phyloP scores from a whole-genome alignment of 768 basidiomycete genomes.

The Arthromyces matolae region DNA sequence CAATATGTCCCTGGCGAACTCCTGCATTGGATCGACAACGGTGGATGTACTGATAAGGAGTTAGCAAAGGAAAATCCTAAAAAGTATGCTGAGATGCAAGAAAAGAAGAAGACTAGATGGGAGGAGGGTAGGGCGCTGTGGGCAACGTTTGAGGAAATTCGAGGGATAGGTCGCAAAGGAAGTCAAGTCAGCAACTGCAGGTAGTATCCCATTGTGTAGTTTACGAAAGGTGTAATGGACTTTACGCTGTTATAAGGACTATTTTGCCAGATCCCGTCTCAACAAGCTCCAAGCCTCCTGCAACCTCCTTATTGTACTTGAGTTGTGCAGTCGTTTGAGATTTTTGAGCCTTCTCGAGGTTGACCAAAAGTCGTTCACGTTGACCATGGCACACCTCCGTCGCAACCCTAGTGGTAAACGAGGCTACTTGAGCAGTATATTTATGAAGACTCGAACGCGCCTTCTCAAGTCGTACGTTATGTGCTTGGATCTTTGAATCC shows the following conservation, averaged over 20 bases:
- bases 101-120: background rate
- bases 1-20: background rate
- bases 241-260: too few relatives aligned
- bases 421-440: background rate
- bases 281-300: background rate
- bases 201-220: background rate
- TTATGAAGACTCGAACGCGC: background rate
- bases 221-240: too few relatives aligned
- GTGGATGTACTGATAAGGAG: background rate
- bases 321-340: background rate
- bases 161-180: background rate
- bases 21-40: background rate
- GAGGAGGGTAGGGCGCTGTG: background rate
- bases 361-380: background rate
- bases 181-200: background rate
- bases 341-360: background rate
- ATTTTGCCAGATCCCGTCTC: background rate
- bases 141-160: background rate
- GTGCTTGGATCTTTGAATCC: slow-evolving; percentile 5
- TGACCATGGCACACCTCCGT: background rate
- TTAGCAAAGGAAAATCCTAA: background rate
- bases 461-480: background rate
- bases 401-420: background rate
- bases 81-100: background rate
- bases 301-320: background rate